Evolutionary conservation across 345 rosid genomes (phyloP).

Genomic region (Sonneratia caseolaris): DNA sequence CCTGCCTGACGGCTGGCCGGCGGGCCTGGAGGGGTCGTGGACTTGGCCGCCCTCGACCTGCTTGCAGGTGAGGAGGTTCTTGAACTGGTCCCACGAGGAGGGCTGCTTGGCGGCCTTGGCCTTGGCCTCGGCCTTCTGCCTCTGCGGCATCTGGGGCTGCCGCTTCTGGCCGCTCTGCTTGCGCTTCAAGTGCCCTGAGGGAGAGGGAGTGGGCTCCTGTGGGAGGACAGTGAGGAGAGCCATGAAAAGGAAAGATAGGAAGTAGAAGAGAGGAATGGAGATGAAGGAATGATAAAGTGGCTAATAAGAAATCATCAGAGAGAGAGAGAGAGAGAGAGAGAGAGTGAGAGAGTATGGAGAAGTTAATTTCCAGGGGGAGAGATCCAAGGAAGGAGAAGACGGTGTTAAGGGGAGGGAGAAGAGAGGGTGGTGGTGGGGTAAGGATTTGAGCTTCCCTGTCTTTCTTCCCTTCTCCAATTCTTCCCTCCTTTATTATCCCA

Average conservation of each 20-base stretch:
- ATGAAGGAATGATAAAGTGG: slow-evolving; percentile 2
- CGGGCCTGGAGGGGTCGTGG: slow-evolving; percentile 62
- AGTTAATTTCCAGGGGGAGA: slow-evolving; percentile 9
- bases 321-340: slow-evolving; percentile 2
- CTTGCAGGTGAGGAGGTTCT: slow-evolving; percentile 81
- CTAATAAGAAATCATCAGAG: too few species aligned
- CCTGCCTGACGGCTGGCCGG: slow-evolving; percentile 5
- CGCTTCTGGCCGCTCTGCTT: slow-evolving; percentile 9
- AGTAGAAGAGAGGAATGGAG: slow-evolving; percentile 6
- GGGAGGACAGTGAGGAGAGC: slow-evolving; percentile 53
- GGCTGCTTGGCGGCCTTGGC: slow-evolving; percentile 9
- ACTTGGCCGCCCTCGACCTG: slow-evolving; percentile 69
- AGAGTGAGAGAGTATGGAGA: not conserved
- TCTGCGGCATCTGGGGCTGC: slow-evolving; percentile 4
- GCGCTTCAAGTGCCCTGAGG: slow-evolving; percentile 5
- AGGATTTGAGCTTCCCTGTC: not conserved
- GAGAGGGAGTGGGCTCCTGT: slow-evolving; percentile 19
- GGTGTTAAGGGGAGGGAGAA: slow-evolving; percentile 26
- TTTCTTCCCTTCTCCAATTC: not conserved
- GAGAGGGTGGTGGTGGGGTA: slow-evolving; percentile 12
- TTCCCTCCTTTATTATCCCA: not conserved
- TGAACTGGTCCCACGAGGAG: slow-evolving; percentile 97
- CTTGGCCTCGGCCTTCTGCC: not conserved
- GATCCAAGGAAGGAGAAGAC: slow-evolving; percentile 26
- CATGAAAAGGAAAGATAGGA: slow-evolving; percentile 27